Percentiles rank a stretch among this genome's conserved stretches.
phyloP scores from a whole-genome alignment of 176 grass and related monocot genomes.

The Carex parvula region DNA sequence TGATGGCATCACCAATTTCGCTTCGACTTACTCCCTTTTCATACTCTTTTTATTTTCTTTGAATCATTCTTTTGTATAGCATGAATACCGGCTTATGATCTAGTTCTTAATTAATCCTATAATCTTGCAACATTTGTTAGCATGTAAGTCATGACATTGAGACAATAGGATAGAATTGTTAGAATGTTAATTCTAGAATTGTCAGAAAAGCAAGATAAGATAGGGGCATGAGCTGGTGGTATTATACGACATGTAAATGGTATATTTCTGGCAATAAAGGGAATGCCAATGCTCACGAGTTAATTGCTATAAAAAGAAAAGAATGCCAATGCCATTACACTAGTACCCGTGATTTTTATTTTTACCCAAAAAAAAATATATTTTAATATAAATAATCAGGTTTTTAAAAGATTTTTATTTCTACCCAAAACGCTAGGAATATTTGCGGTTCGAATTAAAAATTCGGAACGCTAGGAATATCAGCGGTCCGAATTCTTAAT shows the following conservation, averaged over 20 bases:
- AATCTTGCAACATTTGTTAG: neutral
- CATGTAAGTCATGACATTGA: neutral
- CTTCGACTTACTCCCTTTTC: neutral
- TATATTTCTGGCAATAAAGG: neutral
- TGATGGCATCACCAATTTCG: conserved; percentile 31
- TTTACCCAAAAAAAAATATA: no score
- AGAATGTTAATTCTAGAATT: neutral
- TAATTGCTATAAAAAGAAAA: no score
- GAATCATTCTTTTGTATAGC: conserved; percentile 10
- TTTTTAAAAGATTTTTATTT: no score
- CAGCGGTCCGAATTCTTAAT: no score
- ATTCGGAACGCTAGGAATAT: no score
- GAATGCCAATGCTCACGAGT: neutral
- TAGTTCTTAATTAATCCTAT: neutral
- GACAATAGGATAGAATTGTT: neutral
- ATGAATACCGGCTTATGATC: neutral
- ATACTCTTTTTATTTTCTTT: neutral
- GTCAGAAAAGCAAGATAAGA: neutral
- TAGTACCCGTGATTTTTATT: no score
- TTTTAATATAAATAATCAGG: no score
- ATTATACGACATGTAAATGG: neutral
- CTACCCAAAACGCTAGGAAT: no score
- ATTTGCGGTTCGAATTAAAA: no score
- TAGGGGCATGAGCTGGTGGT: neutral
- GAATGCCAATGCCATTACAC: no score